Evolutionary conservation across 2,329 filamentous ascomycete species (phyloP).

Genomic region (Clarireedia hainanense): DNA sequence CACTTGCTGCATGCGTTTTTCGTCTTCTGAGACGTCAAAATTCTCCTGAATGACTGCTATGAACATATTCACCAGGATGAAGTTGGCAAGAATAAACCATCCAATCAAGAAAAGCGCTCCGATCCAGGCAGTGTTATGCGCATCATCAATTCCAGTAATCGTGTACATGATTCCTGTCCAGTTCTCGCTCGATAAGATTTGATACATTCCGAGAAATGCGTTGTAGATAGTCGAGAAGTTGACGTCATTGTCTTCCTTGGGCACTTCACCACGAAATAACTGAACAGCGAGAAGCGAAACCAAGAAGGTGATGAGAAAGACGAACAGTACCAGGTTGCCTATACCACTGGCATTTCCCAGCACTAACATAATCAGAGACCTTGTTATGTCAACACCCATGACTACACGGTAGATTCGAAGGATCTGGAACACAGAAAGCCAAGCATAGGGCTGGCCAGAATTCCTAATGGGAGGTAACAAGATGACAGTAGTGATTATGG

Average conservation of each 20-base stretch:
- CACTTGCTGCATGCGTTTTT: constrained; percentile 94
- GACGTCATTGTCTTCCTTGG: constrained; percentile 57
- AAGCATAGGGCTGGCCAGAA: constrained; percentile 67
- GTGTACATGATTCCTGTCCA: constrained; percentile 87
- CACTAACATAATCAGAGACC: constrained; percentile 78
- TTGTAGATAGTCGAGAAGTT: constrained; percentile 92
- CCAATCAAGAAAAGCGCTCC: constrained; percentile 83
- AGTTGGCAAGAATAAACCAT: constrained; percentile 93
- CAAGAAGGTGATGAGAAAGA: constrained; percentile 91
- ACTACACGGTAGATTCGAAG: constrained; percentile 87
- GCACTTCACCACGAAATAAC: constrained; percentile 82
- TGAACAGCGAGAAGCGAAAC: constrained; percentile 90
- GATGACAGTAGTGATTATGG: constrained; percentile 75
- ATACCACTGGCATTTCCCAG: constrained; percentile 89
- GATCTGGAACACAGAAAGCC: constrained; percentile 90
- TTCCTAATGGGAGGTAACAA: constrained; percentile 73
- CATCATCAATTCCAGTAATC: constrained; percentile 61
- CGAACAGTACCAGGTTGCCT: constrained; percentile 88
- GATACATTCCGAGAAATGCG: constrained; percentile 95
- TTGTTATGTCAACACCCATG: constrained; percentile 77
- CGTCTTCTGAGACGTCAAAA: constrained; percentile 96
- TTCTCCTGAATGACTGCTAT: constrained; percentile 99
- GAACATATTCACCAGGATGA: constrained; percentile 99
- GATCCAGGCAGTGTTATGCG: constrained; percentile 76
- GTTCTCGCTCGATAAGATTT: constrained; percentile 90